Evolutionary conservation across 345 rosid genomes (phyloP).

Genomic region (Hibiscus tridactylites): DNA sequence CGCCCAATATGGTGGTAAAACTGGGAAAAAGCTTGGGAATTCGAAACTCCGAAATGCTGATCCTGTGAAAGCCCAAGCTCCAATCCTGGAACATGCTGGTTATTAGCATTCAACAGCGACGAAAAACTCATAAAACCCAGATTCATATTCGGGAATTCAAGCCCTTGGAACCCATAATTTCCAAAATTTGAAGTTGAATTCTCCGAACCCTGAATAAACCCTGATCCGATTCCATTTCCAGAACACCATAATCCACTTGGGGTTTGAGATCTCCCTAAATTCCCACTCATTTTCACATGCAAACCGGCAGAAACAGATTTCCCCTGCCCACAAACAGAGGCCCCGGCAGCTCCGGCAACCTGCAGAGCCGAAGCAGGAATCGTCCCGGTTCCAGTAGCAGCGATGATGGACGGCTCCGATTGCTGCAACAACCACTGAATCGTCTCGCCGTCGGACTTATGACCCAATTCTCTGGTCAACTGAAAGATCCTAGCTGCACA

Average conservation of each 20-base stretch:
- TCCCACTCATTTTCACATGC: slow-evolving; percentile 33
- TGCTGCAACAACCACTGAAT: slow-evolving; percentile 66
- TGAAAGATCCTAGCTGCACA: slow-evolving; percentile 74
- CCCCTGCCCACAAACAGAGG: slow-evolving; percentile 46
- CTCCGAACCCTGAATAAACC: slow-evolving; percentile 29
- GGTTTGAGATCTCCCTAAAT: slow-evolving; percentile 29
- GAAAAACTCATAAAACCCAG: slow-evolving; percentile 50
- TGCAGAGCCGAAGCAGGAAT: slow-evolving; percentile 52
- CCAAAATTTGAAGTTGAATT: slow-evolving; percentile 31
- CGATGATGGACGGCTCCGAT: slow-evolving; percentile 55
- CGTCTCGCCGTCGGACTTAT: slow-evolving; percentile 68
- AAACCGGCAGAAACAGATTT: slow-evolving; percentile 37
- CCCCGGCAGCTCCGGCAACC: slow-evolving; percentile 1
- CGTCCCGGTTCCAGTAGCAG: slow-evolving; percentile 71
- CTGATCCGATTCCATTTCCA: slow-evolving; percentile 34
- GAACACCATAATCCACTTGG: slow-evolving; percentile 34
- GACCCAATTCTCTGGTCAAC: slow-evolving; percentile 66
- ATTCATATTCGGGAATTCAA: slow-evolving; percentile 40
- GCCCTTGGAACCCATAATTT: slow-evolving; percentile 36
- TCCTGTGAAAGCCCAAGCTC: slow-evolving; percentile 64
- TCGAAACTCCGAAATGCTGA: slow-evolving; percentile 45
- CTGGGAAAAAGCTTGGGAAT: slow-evolving; percentile 43
- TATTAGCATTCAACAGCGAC: slow-evolving; percentile 33
- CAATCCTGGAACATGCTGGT: slow-evolving; percentile 47
- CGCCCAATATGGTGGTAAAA: slow-evolving; percentile 54